Percentiles rank a stretch among this genome's conserved stretches.
These are phyloP conservation scores for Musa itinerans DNA, from an alignment of 176 grass and related monocot species.

Conservation along the genomic window DNA sequence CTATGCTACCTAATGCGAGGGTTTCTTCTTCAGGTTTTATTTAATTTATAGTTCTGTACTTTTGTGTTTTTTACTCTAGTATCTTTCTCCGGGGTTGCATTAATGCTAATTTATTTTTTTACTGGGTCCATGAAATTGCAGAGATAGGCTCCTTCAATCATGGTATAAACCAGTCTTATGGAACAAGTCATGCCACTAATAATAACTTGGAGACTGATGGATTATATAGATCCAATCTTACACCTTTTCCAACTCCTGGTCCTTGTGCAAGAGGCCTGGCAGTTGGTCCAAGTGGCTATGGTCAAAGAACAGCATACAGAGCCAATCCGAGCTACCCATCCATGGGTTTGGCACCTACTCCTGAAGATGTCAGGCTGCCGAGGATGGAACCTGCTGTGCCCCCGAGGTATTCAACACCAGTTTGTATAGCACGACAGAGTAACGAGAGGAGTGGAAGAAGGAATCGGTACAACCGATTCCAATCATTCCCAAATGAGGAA, in stretches of 20 bases:
- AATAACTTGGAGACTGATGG: background rate
- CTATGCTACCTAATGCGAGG: constrained; percentile 13
- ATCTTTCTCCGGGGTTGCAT: background rate
- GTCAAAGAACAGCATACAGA: constrained; percentile 27
- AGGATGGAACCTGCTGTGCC: constrained; percentile 16
- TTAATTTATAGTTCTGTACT: background rate
- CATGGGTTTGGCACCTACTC: constrained; percentile 28
- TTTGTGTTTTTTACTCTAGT: background rate
- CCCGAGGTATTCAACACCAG: constrained; percentile 43
- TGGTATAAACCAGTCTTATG: constrained; percentile 17
- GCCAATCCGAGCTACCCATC: constrained; percentile 11
- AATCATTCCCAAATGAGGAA: constrained; percentile 28
- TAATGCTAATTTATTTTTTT: constrained; percentile 17
- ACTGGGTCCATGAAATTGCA: constrained; percentile 5
- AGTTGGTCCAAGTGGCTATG: constrained; percentile 27
- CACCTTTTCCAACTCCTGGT: constrained; percentile 26
- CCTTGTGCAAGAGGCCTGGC: constrained; percentile 11
- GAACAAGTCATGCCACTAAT: constrained; percentile 16
- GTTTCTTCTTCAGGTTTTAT: constrained; percentile 37
- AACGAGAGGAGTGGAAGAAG: constrained; percentile 49
- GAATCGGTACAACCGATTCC: constrained; percentile 36
- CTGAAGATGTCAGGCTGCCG: constrained; percentile 1
- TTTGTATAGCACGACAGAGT: constrained; percentile 16
- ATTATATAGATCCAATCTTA: constrained; percentile 15
- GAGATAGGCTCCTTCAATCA: background rate